Base-by-base conservation (phyloP, 306 rosid genomes). In the Cucumis melo region DNA sequence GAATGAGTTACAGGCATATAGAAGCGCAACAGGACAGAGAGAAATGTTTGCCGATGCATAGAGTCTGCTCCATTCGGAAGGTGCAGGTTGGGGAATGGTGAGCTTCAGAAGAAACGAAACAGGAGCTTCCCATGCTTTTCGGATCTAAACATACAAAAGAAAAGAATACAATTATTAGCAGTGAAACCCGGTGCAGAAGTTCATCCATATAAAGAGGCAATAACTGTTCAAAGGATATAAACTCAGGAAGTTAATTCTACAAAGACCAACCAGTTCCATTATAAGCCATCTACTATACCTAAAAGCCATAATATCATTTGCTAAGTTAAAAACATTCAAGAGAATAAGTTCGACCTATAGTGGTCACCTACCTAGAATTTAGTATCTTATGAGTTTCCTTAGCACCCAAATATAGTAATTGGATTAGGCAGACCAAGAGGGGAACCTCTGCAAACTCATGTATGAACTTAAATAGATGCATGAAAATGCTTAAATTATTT, bases 31-130 rank as follows among this genome's bases (percentile, higher is more conserved):
- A 0, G 97, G 99, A 80, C 99, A 92, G 21, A 92, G 87, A 63
- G 88, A 90, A 10, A 94, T 88, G 80, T 94, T 94, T 59, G 99
- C 92, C 19, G 99, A 92, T 59, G 87, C 32, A 78, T 87, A 87
- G 83, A 89, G 87, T 85, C 96, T 85, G 85, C 89, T 92, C 97
- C 99, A 92, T 71, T 89, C 90, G 1, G 92, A 76, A 17, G 99
- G 95, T 71, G 86, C 81, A 24, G 96, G 85, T 65, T 83, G 90
- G 56, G 97, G 97, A 78, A 92, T 90, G 42, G 97, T 92, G 84
- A 94, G 87, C 86, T 88, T 94, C 75, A 92, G 79, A 73, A 94
- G 79, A 82, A 85, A 36, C 15, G 88, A 71, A 61, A 94, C 90
- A 21, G 97, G 96, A 58, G 85, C 77, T 81, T 87, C 88, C 96